Evolutionary conservation across 805 yeast species (phyloP), one percentile per base, ranked within the genome.

Genomic region (Wickerhamiella vanderwaltii): DNA sequence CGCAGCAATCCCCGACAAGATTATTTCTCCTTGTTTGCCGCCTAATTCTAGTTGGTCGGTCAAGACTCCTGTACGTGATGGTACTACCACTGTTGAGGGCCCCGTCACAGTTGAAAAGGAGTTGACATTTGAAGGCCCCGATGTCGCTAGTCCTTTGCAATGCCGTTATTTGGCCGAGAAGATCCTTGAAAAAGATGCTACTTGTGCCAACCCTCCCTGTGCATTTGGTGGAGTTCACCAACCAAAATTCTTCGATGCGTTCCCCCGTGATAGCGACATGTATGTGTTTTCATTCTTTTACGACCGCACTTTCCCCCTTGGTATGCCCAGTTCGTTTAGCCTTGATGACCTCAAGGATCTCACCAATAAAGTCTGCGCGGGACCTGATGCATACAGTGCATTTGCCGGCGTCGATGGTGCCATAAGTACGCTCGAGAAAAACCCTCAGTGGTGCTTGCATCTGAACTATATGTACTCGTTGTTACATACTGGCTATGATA

Each of bases 221-320:
- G 83, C 96, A 2, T 91, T 91, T 72, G 85, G 88, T 58, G 98
- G 99, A 57, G 81, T 86, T 39, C 94, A 93, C 62, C 98, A 91
- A 67, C 99, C 99, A 6, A 81, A 94, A 3, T 67, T 91, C 54
- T 75, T 75, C 34, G 73, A 70, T 48, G 77, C 94, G 12, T 91
- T 91, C 71, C 71, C 75, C 41, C 67, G 67, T 43, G 61, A 73
- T 24, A 72, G 77, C 30, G 97, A 91, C 56, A 70, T 91, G 73
- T 91, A 68, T 62, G 76, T 91, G 32, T 86, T 93, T 65, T 88
- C 97, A 9, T 91, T 76, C 69, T 91, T 91, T 65, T 93, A 85
- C 65, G 99, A 91, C 64, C 75, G 94, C 58, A 82, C 96, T 26
- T 77, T 72, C 58, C 96, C 97, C 36, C 69, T 91, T 51, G 98